Evolutionary conservation across 2,329 filamentous ascomycete species (phyloP).

Genomic region (Gnomoniopsis sp.): DNA sequence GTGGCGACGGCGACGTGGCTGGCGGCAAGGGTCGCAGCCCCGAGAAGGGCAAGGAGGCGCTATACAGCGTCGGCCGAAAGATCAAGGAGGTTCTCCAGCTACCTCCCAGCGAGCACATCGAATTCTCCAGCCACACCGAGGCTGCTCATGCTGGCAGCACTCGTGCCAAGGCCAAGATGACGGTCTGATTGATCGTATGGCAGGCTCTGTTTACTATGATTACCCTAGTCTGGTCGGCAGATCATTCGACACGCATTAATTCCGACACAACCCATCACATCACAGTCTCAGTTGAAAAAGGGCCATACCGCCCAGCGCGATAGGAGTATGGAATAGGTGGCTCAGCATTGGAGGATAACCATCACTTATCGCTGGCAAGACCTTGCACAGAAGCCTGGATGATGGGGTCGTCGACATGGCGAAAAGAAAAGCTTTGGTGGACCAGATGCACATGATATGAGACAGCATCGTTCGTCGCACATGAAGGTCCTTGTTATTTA

Average conservation of each 20-base stretch:
- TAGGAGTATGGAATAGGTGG: neutral
- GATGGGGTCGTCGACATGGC: neutral
- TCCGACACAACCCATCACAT: neutral
- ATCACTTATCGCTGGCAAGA: constrained; percentile 5
- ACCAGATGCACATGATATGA: constrained; percentile 2
- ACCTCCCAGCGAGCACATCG: constrained; percentile 71
- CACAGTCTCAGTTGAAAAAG: neutral
- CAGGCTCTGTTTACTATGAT: neutral
- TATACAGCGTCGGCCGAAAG: constrained; percentile 77
- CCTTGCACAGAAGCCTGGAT: constrained; percentile 5
- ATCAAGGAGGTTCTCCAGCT: constrained; percentile 93
- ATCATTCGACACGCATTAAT: neutral
- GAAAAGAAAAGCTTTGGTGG: constrained; percentile 6
- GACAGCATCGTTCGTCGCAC: constrained; percentile 6
- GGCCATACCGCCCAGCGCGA: neutral
- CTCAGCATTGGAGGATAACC: constrained; percentile 3
- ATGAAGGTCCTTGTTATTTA: constrained; percentile 4
- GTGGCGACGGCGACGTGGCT: constrained; percentile 68
- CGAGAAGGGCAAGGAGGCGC: constrained; percentile 81
- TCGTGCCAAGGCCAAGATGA: constrained; percentile 91
- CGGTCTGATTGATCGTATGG: constrained; percentile 54
- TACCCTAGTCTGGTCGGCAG: neutral
- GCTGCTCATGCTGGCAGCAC: constrained; percentile 90
- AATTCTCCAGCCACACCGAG: constrained; percentile 97
- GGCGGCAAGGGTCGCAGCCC: constrained; percentile 72